Base-by-base conservation (phyloP, 345 rosid genomes). In the Syzygium oleosum region DNA sequence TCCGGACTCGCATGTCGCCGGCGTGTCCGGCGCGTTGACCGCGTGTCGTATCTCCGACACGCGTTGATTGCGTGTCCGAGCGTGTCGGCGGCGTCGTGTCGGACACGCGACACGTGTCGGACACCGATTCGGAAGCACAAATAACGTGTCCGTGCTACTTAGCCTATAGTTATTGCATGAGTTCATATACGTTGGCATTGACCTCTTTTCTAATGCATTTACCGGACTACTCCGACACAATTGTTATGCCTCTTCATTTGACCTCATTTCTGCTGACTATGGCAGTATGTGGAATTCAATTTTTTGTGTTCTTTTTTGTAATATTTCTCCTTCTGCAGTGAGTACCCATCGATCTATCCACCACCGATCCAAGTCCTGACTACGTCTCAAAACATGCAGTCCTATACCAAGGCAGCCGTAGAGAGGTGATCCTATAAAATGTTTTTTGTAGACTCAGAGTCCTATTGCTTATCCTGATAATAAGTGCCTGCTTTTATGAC, bases 301-400 rank as follows among this genome's bases (percentile, higher is more conserved):
- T 21, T 16, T 31, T 31, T 34, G 78, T 0, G 13, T 34, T 17
- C 80, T 34, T 34, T 9, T 34, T 0, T 68, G 80, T 17, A 34
- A 16, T 2, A 46, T 19, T 41, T 68, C 80, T 34, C 43, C 46
- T 34, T 34, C 46, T 68, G 80, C 25, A 19, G 80, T 16, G 73
- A 61, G 43, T 73, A 19, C 14, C 80, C 21, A 73, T 73, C 0
- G 14, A 73, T 73, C 25, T 38, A 73, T 73, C 0, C 27, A 10
- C 0, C 27, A 10, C 80, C 25, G 23, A 34, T 10, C 80, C 49
- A 34, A 0, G 15, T 34, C 19, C 49, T 13, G 0, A 73, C 27
- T 14, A 9, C 23, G 25, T 38, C 80, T 73, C 80, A 73, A 31
- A 68, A 34, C 80, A 38, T 34, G 80, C 49, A 19, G 49, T 19